These are phyloP conservation scores for Sicyos baderoa DNA, from an alignment of 306 rosid species.

Conservation along the genomic window DNA sequence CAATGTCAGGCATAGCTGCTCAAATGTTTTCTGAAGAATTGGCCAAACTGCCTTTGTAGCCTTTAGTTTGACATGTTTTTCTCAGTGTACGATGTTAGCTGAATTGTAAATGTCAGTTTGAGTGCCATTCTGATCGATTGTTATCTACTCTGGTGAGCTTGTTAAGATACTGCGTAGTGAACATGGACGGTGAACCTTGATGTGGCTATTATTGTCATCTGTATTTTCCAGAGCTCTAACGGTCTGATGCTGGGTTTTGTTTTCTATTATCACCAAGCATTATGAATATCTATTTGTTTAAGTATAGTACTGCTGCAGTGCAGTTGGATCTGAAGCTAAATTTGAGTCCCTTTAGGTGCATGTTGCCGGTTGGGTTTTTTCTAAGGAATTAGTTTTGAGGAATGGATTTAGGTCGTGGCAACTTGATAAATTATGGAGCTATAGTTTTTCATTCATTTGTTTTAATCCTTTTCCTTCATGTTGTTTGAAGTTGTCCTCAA, in stretches of 20 bases:
- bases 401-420: conserved; percentile 14
- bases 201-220: neutral
- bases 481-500: conserved; percentile 2
- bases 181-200: neutral
- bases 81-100: neutral
- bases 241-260: neutral
- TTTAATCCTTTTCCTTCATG: neutral
- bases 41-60: neutral
- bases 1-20: neutral
- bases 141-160: neutral
- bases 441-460: neutral
- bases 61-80: conserved; percentile 1
- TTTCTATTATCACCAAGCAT: conserved; percentile 11
- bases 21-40: neutral
- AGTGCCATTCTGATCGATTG: neutral
- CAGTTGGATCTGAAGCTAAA: conserved; percentile 5
- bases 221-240: conserved; percentile 1
- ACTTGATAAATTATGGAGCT: conserved; percentile 2
- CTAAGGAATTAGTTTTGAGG: neutral
- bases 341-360: conserved; percentile 10
- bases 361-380: neutral
- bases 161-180: neutral
- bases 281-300: neutral
- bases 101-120: conserved; percentile 7
- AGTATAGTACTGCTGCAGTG: conserved; percentile 7